These are phyloP conservation scores for Nannochloropsis gaditana DNA, from an alignment of 108 stramenopile species.

Conservation along the genomic window DNA sequence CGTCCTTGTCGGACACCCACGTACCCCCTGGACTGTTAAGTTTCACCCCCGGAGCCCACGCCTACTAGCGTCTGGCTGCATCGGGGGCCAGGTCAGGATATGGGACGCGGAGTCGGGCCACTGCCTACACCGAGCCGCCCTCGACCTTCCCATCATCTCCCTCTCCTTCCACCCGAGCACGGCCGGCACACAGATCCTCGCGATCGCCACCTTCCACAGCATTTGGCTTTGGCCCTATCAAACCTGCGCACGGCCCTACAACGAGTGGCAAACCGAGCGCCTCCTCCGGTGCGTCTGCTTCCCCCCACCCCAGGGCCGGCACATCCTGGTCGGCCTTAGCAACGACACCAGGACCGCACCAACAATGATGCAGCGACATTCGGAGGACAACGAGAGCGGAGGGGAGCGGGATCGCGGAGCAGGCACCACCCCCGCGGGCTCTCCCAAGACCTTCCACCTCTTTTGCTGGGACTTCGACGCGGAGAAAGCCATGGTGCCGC, in stretches of 20 bases:
- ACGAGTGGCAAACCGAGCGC: slow-evolving; percentile 29
- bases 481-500: slow-evolving; percentile 54
- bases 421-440: background rate
- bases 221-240: slow-evolving; percentile 88
- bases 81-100: slow-evolving; percentile 87
- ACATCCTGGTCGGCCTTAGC: slow-evolving; percentile 77
- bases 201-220: slow-evolving; percentile 74
- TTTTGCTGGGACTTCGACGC: slow-evolving; percentile 71
- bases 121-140: slow-evolving; percentile 30
- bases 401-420: background rate
- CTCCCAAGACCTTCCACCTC: slow-evolving; percentile 64
- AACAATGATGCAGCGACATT: background rate
- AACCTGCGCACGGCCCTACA: slow-evolving; percentile 28
- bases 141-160: slow-evolving; percentile 81
- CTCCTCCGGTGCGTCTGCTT: slow-evolving; percentile 84
- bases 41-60: slow-evolving; percentile 74
- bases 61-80: slow-evolving; percentile 83
- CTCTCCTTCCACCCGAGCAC: slow-evolving; percentile 86
- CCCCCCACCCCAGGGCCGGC: slow-evolving; percentile 65
- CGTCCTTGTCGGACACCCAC: slow-evolving; percentile 79
- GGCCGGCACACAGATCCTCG: slow-evolving; percentile 56
- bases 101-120: slow-evolving; percentile 63
- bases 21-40: slow-evolving; percentile 96
- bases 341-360: slow-evolving; percentile 59
- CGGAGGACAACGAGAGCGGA: background rate